A percentile compares a stretch with the other conserved stretches of the same genome.
Evolutionary conservation across 2,329 filamentous ascomycete genomes (phyloP).

Genomic region (Fusarium caatingaense): DNA sequence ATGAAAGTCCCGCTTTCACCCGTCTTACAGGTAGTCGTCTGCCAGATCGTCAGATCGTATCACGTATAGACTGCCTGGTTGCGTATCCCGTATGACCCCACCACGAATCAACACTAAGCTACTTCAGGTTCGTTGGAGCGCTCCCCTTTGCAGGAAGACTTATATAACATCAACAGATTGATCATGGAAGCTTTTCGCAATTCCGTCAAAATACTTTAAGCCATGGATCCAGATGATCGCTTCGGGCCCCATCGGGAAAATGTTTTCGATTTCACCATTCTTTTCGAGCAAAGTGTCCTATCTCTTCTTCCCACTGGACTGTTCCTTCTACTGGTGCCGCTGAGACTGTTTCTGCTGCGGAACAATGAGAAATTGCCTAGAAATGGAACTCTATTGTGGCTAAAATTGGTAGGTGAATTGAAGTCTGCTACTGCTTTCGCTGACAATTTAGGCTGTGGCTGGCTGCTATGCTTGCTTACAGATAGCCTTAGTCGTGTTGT

Average conservation of each 20-base stretch:
- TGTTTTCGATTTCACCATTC: constrained; percentile 48
- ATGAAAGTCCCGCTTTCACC: neutral
- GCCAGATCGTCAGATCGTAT: neutral
- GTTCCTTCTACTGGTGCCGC: constrained; percentile 41
- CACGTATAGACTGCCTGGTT: neutral
- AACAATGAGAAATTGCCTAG: constrained; percentile 5
- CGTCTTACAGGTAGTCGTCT: neutral
- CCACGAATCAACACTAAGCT: neutral
- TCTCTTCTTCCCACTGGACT: constrained; percentile 44
- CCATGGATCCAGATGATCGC: constrained; percentile 26
- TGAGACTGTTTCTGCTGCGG: constrained; percentile 30
- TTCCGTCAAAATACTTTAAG: neutral
- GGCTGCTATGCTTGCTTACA: constrained; percentile 36
- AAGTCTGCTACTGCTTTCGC: fast-evolving
- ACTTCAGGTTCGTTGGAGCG: constrained; percentile 23
- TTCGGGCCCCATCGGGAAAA: constrained; percentile 45
- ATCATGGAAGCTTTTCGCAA: neutral
- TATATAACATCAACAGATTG: neutral
- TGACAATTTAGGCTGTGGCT: constrained; percentile 28
- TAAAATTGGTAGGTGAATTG: constrained; percentile 32
- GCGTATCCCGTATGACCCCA: constrained; percentile 23
- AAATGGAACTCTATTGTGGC: constrained; percentile 31
- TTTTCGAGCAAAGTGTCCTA: constrained; percentile 49
- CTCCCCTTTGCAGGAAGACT: neutral
- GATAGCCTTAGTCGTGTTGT: constrained; percentile 44